A percentile compares a stretch with the other conserved stretches of the same genome.
phyloP scores from a whole-genome alignment of 768 basidiomycete species.

The Lentinula edodes region DNA sequence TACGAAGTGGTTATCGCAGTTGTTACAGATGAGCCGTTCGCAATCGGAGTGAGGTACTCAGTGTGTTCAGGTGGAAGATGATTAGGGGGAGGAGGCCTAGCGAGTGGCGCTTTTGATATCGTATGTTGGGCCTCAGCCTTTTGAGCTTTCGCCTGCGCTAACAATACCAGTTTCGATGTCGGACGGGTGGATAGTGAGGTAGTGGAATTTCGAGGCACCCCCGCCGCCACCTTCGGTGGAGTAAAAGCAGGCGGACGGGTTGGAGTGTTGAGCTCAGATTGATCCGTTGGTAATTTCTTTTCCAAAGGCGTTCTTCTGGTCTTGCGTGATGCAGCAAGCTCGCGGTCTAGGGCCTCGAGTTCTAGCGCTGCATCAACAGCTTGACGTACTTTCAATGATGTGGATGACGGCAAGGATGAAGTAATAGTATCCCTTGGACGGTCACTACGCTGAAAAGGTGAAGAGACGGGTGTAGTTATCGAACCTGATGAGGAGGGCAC shows the following conservation, averaged over 20 bases:
- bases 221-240: neutral
- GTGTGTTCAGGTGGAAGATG: slow-evolving; percentile 47
- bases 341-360: slow-evolving; percentile 47
- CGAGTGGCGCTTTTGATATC: slow-evolving; percentile 12
- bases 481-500: slow-evolving; percentile 15
- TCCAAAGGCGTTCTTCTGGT: neutral
- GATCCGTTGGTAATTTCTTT: slow-evolving; percentile 15
- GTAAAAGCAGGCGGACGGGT: neutral
- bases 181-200: slow-evolving; percentile 23
- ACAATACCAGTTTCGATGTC: slow-evolving; percentile 69
- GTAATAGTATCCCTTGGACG: neutral
- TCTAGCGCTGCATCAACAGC: slow-evolving; percentile 67
- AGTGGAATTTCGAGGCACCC: neutral
- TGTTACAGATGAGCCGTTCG: slow-evolving; percentile 78
- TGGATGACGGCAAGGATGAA: slow-evolving; percentile 33
- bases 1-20: slow-evolving; percentile 83
- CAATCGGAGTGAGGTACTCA: slow-evolving; percentile 71
- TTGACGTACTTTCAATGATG: slow-evolving; percentile 54
- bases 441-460: neutral
- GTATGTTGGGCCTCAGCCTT: slow-evolving; percentile 31
- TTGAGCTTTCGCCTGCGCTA: slow-evolving; percentile 58
- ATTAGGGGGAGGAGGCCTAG: slow-evolving; percentile 19
- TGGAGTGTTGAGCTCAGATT: slow-evolving; percentile 10
- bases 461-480: neutral
- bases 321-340: slow-evolving; percentile 5